phyloP scores from a whole-genome alignment of 2,329 filamentous ascomycete species.

The Ilyonectria mors-panacis region DNA sequence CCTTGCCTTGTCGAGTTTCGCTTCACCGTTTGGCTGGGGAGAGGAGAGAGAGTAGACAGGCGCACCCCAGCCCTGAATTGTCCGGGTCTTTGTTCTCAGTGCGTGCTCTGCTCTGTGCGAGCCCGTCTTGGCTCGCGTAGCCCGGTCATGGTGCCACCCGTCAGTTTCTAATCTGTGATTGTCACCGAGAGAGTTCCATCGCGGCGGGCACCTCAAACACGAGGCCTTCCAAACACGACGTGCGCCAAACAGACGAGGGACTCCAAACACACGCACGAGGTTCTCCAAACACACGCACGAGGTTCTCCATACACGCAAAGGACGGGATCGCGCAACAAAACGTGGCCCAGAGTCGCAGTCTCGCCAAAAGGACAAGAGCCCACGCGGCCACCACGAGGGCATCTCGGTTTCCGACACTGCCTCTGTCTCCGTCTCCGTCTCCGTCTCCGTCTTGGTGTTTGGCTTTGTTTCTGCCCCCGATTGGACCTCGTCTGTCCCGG shows the following conservation, averaged over 20 bases:
- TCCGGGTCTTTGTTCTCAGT: background rate
- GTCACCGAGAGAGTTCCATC: conserved; percentile 7
- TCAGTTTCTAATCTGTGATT: background rate
- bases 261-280: background rate
- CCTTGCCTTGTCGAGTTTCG: background rate
- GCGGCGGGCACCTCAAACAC: conserved; percentile 9
- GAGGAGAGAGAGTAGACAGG: background rate
- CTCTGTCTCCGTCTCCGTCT: background rate
- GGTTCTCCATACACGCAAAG: too few species aligned
- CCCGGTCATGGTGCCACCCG: conserved; percentile 15
- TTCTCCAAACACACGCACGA: too few species aligned
- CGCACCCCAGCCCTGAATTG: background rate
- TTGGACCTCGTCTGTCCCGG: background rate
- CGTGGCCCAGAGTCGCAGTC: conserved; percentile 5
- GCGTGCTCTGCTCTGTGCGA: background rate
- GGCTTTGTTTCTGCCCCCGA: background rate
- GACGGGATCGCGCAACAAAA: background rate
- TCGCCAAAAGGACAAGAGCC: background rate
- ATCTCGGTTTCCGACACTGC: background rate
- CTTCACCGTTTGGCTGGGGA: background rate
- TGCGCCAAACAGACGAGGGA: background rate
- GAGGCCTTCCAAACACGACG: too few species aligned
- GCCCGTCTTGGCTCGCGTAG: background rate
- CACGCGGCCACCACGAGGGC: background rate
- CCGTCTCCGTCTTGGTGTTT: background rate